A percentile compares a stretch with the other conserved stretches of the same genome.
phyloP scores from a whole-genome alignment of 2,329 filamentous ascomycete species.

The Aspergillus tubingensis region DNA sequence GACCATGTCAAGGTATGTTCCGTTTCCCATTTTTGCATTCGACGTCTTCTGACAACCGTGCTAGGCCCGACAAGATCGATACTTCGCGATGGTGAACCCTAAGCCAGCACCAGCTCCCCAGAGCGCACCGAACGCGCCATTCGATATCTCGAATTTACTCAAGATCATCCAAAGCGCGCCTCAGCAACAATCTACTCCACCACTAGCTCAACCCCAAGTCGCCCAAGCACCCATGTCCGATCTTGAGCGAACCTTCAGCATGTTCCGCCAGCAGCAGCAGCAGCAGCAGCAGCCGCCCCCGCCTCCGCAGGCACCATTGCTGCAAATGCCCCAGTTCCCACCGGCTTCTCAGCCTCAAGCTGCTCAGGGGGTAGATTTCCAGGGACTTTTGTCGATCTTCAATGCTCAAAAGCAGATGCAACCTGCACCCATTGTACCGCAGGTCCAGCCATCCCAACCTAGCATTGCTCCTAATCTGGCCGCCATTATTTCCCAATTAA shows the following conservation, averaged over 20 bases:
- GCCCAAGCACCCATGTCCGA: slow-evolving; percentile 27
- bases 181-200: slow-evolving; percentile 32
- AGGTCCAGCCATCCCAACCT: slow-evolving; percentile 30
- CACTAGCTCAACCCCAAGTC: slow-evolving; percentile 30
- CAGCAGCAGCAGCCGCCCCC: slow-evolving; percentile 29
- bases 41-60: slow-evolving; percentile 13
- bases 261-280: slow-evolving; percentile 40
- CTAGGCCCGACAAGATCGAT: slow-evolving; percentile 45
- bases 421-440: slow-evolving; percentile 29
- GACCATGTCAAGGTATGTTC: slow-evolving; percentile 43
- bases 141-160: slow-evolving; percentile 46
- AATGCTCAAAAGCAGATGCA: slow-evolving; percentile 41
- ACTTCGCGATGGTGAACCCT: slow-evolving; percentile 40
- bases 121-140: slow-evolving; percentile 26
- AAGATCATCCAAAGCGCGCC: slow-evolving; percentile 42
- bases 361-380: slow-evolving; percentile 37
- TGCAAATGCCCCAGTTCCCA: slow-evolving; percentile 33
- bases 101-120: slow-evolving; percentile 29
- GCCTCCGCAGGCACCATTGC: slow-evolving; percentile 23
- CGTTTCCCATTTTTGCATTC: not conserved
- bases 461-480: slow-evolving; percentile 37
- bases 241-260: slow-evolving; percentile 41
- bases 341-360: slow-evolving; percentile 26
- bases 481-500: slow-evolving; percentile 37
- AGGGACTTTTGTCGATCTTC: slow-evolving; percentile 43